phyloP scores from a whole-genome alignment of 257 asterid species.

The Salvia splendens region DNA sequence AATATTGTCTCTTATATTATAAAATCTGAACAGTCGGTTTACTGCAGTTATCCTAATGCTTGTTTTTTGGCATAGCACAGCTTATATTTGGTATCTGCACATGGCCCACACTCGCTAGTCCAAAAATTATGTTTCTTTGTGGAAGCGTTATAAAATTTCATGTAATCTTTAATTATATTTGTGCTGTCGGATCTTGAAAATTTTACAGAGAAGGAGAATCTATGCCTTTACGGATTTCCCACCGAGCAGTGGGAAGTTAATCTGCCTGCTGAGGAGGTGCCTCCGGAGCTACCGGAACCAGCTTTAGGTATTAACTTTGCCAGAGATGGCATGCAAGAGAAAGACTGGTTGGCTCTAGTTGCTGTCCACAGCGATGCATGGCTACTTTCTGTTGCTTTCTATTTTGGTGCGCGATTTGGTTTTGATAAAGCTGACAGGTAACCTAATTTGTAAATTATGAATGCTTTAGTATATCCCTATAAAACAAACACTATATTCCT shows the following conservation, averaged over 20 bases:
- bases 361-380: conserved; percentile 85
- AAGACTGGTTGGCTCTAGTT: conserved; percentile 81
- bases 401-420: conserved; percentile 75
- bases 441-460: conserved; percentile 23
- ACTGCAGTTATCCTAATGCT: background rate
- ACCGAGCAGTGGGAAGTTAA: conserved; percentile 74
- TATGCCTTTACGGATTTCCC: conserved; percentile 76
- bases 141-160: conserved; percentile 14
- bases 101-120: conserved; percentile 5
- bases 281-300: conserved; percentile 87
- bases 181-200: conserved; percentile 21
- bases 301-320: conserved; percentile 83
- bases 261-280: conserved; percentile 84
- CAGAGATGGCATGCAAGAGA: conserved; percentile 79
- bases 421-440: conserved; percentile 74
- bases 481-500: background rate
- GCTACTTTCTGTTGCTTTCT: conserved; percentile 76
- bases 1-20: background rate
- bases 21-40: conserved; percentile 4
- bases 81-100: background rate
- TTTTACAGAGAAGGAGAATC: conserved; percentile 71
- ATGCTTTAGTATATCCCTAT: background rate
- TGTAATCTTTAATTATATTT: conserved; percentile 6
- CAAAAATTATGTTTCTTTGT: background rate
- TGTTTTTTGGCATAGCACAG: background rate